These are phyloP conservation scores for Sextonia rubra DNA, from an alignment of 164 flowering plant species.

Conservation along the genomic window DNA sequence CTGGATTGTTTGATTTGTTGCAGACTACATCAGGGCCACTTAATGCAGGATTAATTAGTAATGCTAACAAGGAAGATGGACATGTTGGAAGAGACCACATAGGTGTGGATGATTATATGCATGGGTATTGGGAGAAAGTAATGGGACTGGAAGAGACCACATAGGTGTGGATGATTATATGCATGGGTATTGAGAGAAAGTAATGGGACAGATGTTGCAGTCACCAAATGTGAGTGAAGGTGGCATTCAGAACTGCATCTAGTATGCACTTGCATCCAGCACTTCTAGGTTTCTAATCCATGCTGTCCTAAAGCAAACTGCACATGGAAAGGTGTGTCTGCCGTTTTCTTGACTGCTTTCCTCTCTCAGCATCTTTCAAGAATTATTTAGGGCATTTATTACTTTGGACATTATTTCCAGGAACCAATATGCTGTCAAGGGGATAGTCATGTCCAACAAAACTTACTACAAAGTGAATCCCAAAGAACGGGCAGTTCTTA, in stretches of 20 bases:
- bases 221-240: slow-evolving; percentile 34
- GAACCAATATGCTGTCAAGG: slow-evolving; percentile 16
- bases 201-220: slow-evolving; percentile 34
- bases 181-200: no score
- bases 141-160: no score
- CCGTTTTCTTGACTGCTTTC: neutral
- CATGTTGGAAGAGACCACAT: slow-evolving; percentile 14
- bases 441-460: slow-evolving; percentile 10
- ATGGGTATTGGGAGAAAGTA: slow-evolving; percentile 31
- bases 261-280: slow-evolving; percentile 30
- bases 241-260: slow-evolving; percentile 38
- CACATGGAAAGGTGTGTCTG: slow-evolving; percentile 10
- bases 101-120: slow-evolving; percentile 20
- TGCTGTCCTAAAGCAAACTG: slow-evolving; percentile 5
- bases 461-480: slow-evolving; percentile 11
- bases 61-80: slow-evolving; percentile 19
- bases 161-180: no score
- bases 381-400: slow-evolving; percentile 4
- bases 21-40: slow-evolving; percentile 22
- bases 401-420: slow-evolving; percentile 25
- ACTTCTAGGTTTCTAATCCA: slow-evolving; percentile 9
- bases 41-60: slow-evolving; percentile 3
- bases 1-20: slow-evolving; percentile 20
- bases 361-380: neutral
- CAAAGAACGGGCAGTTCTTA: neutral